Base-by-base conservation (phyloP, 768 basidiomycete genomes). In the Tylopilus balloui region DNA sequence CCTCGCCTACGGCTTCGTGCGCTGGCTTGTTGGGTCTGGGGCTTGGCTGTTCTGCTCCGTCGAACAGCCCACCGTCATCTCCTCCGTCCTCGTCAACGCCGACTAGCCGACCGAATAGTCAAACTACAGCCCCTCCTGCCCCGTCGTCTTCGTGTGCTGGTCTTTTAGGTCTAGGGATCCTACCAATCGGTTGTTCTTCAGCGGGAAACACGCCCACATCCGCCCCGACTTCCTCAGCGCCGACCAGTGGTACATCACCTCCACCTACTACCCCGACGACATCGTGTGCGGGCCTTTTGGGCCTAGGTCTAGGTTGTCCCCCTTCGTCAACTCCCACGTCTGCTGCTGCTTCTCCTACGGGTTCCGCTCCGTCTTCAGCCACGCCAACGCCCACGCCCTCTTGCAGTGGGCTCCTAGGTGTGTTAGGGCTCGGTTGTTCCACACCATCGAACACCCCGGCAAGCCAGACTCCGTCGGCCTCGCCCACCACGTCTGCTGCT, bases 121-220 rank as follows among this genome's bases (percentile, higher is more conserved):
- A 45, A 10, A 6, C 58, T 1, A 23, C 48, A 9, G 0, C 34
- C 7, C 6, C 55, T 2, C 7, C 41, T 12, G 5, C 41, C 3
- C 29, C n/a, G 19, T 21, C 40, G 25, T 19, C 27, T 1, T 35
- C 43, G 23, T 44, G 43, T 12, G 43, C n/a, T 35, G 36, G 34
- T 17, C 32, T 44, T 9, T 6, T 59, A 3, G 58, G 56, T n/a
- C 38, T 58, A 4, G 56, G 51, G 1, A 7, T 58, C 19, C 27
- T 27, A 2, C n/a, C n/a, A n/a, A n/a, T n/a, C n/a, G n/a, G n/a
- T n/a, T n/a, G n/a, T n/a, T n/a, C n/a, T n/a, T n/a, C n/a, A n/a
- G n/a, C n/a, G n/a, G n/a, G n/a, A 13, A n/a, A 8, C 15, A 13
- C 32, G 8, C 32, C 32, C 1, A 3, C 24, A 25, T 24, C 39